Evolutionary conservation across 108 stramenopile species (phyloP).

Genomic region (Fragilariopsis cylindrus): DNA sequence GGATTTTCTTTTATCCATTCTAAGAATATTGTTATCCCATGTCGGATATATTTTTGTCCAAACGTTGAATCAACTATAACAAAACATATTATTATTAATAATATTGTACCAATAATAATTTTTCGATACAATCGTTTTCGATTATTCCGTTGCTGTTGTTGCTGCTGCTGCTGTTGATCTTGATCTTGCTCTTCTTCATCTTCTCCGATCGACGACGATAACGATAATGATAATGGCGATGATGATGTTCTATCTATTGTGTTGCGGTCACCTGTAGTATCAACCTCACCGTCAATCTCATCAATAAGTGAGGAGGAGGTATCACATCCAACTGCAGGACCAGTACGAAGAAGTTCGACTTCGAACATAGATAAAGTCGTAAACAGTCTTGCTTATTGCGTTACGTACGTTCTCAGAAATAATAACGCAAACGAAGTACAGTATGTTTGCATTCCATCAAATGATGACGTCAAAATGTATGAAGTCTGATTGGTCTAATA

Average conservation of each 20-base stretch:
- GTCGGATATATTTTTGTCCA: constrained; percentile 37
- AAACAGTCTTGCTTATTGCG: neutral
- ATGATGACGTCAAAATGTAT: no score
- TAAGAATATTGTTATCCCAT: constrained; percentile 51
- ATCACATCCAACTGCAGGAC: neutral
- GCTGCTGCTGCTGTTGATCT: no score
- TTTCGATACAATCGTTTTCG: neutral
- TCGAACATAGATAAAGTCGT: neutral
- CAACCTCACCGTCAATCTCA: no score
- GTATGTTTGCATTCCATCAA: no score
- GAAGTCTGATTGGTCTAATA: no score
- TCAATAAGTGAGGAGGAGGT: neutral
- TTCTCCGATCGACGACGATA: no score
- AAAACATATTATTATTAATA: constrained; percentile 48
- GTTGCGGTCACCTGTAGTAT: no score
- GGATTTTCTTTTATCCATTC: constrained; percentile 66
- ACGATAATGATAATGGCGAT: no score
- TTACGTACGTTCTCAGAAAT: constrained; percentile 1
- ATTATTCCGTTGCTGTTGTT: no score
- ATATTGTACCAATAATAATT: constrained; percentile 23
- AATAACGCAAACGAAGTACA: neutral
- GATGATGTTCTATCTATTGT: no score
- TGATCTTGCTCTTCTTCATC: no score
- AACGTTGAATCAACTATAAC: constrained; percentile 60
- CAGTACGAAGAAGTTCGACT: neutral